Evolutionary conservation across 2,329 filamentous ascomycete genomes (phyloP), one percentile per base, ranked within the genome.

Genomic region (Mollisiaceae sp.): DNA sequence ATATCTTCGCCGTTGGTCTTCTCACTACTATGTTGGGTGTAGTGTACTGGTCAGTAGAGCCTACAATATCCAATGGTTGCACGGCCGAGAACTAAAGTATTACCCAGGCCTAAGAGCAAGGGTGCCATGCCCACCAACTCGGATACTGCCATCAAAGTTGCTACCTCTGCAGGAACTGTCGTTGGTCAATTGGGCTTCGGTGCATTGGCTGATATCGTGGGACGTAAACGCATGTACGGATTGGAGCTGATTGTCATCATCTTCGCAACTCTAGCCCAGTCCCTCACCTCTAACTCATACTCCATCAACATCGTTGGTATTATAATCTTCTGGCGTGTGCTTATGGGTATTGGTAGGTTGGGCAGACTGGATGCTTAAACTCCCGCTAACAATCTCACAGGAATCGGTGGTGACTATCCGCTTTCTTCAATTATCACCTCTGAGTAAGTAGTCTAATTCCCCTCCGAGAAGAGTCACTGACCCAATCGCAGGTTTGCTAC

Each of bases 371-470:
- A 20, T 18, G 8, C 27, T 36, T n/a, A n/a, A 36, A 4, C 55
- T 86, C 87, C 32, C 78, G 80, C 63, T 92, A 55, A 55, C 35
- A 55, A 32, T 18, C 11, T 27, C 22, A 35, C 15, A 55, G 92
- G 88, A 66, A 90, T 91, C 59, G 89, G 90, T 74, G 90, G 90
- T 73, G 92, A 95, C 75, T 95, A 95, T 75, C 92, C 92, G 4
- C 82, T 96, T 8, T 92, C 89, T 56, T 90, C 89, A 20, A 91
- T 94, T 70, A 95, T 95, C 72, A 95, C 92, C 11, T 93, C 91
- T 2, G 92, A 95, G 67, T 69, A 57, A 61, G 69, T 54, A 32
- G 8, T 18, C 14, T 32, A 14, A 14, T 39, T 14, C 15, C 43
- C 11, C 2, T 14, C 14, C 24, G 14, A 22, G n/a, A 22, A 12